These are phyloP conservation scores for Pulveroboletus sp. DNA, from an alignment of 768 basidiomycete species.

Conservation along the genomic window DNA sequence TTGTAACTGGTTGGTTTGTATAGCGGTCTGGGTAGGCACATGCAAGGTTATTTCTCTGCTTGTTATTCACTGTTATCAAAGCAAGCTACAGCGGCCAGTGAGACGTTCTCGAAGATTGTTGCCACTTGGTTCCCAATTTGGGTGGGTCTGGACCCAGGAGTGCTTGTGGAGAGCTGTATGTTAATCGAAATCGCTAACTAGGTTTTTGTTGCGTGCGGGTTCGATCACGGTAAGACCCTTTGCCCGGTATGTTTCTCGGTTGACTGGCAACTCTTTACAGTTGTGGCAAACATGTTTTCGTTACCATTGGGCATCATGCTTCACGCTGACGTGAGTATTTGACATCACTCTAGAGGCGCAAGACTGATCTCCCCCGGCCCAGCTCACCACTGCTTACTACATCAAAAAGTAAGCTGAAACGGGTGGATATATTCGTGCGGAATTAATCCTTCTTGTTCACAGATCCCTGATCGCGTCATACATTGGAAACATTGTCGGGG, in stretches of 20 bases:
- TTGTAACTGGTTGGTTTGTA: constrained; percentile 73
- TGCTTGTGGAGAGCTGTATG: neutral
- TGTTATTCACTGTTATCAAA: constrained; percentile 25
- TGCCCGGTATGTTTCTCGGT: neutral
- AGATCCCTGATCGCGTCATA: constrained; percentile 63
- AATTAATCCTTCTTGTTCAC: neutral
- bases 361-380: constrained; percentile 3
- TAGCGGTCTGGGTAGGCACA: constrained; percentile 64
- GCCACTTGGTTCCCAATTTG: constrained; percentile 74
- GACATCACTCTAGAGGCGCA: neutral
- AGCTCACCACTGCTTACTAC: constrained; percentile 44
- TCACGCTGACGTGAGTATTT: constrained; percentile 51
- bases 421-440: too few relatives aligned
- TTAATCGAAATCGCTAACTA: constrained; percentile 19
- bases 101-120: constrained; percentile 67
- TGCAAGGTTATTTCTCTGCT: neutral
- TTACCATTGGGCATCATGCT: constrained; percentile 70
- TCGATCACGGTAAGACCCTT: constrained; percentile 55
- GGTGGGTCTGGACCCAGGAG: constrained; percentile 44
- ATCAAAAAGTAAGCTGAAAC: constrained; percentile 70
- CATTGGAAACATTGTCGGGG: constrained; percentile 67
- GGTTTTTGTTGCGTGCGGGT: constrained; percentile 69
- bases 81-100: constrained; percentile 67
- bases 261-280: constrained; percentile 30
- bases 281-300: constrained; percentile 75